Conservation (phyloP, 2,329 filamentous ascomycete genomes). For the Aspergillus ochraceoroseus region DNA sequence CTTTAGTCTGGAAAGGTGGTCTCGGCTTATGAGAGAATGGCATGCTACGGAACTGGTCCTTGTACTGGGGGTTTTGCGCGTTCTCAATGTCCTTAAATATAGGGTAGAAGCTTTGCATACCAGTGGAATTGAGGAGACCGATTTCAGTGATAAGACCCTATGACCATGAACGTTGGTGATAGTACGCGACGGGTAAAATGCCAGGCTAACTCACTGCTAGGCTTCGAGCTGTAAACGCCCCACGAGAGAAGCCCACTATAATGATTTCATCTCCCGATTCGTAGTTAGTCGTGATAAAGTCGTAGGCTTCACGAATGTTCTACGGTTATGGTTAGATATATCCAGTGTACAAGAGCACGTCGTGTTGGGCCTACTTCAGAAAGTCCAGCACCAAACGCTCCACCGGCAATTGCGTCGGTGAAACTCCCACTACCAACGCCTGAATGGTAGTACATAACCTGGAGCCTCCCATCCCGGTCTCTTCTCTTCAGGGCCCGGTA, state of each 20-base stretch:
- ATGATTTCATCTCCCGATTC: neutral
- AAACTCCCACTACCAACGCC: neutral
- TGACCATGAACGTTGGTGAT: neutral
- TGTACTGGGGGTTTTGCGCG: neutral
- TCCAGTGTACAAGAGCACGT: too few relatives aligned
- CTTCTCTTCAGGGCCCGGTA: neutral
- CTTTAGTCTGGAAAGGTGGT: neutral
- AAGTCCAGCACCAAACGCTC: neutral
- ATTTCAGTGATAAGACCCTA: neutral
- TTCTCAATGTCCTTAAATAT: neutral
- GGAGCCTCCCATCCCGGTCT: neutral
- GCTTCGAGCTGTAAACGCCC: constrained; percentile 1
- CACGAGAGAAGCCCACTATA: constrained; percentile 1
- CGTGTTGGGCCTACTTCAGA: neutral
- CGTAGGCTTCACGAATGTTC: neutral
- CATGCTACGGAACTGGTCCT: neutral
- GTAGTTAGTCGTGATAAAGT: constrained; percentile 2
- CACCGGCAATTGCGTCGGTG: neutral
- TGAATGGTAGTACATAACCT: constrained; percentile 1
- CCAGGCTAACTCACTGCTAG: neutral
- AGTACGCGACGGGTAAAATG: neutral
- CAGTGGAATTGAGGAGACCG: neutral
- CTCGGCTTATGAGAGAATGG: neutral
- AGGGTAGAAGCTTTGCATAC: neutral
- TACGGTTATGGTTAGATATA: too few relatives aligned